Evolutionary conservation across 768 basidiomycete genomes (phyloP), one percentile per base, ranked within the genome.

Genomic region (Calocybe gangraenosa): DNA sequence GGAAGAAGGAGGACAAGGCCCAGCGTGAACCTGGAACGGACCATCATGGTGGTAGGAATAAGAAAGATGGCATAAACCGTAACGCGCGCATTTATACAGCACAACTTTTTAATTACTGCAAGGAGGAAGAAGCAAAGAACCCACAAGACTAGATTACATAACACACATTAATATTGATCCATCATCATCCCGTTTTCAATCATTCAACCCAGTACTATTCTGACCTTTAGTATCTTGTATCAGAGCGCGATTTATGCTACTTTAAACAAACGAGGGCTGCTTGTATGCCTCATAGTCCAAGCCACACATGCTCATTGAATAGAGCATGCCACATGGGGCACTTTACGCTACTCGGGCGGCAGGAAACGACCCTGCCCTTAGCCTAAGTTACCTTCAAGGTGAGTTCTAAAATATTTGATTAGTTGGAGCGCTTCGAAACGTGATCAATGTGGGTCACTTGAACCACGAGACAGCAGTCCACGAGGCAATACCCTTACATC

Each of bases 1-100:
- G 51, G 48, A 18, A 37, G 38, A 38, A 53, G 52, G 42, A 50
- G 40, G 25, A 53, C 14, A 34, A 53, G 48, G 6, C 42, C 51
- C 33, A 46, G 41, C 23, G 37, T 38, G 18, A 50, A 40, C 32
- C 48, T 25, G 22, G 45, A 40, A 48, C 44, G 34, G 25, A 53
- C 40, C 52, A 53, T 50, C 33, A 30, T 40, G 31, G 45, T 41
- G 34, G 34, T 35, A n/a, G n/a, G 17, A n/a, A 35, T 35, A 18
- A 7, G 14, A 14, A 14, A 14, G n/a, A 7, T 14, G 34, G 14
- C 34, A 40, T 38, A 19, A 33, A 31, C 22, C n/a, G 19, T 37
- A 32, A 41, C 25, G 40, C 18, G 46, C 32, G 41, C 21, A 36
- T 31, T n/a, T 13, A 19, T 42, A 20, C 19, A 36, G 25, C 15